A percentile compares a stretch with the other conserved stretches of the same genome.
Conservation (phyloP, 2,329 filamentous ascomycete genomes). For the Fusarium transvaalense region DNA sequence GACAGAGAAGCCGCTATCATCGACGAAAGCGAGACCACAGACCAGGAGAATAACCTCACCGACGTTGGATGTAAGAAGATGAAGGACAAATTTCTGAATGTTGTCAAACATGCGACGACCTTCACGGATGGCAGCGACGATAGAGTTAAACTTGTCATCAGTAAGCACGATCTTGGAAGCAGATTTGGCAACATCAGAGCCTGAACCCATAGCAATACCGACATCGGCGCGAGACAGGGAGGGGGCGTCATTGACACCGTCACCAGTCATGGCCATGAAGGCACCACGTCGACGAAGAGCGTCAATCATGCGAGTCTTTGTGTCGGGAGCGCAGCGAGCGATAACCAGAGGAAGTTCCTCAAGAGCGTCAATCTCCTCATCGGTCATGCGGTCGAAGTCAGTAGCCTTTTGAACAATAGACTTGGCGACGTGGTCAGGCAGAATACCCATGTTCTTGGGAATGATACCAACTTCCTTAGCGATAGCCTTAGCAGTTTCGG, state of each 20-base stretch:
- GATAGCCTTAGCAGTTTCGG: constrained; percentile 82
- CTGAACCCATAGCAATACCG: constrained; percentile 91
- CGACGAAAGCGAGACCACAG: constrained; percentile 85
- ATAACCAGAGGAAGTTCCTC: constrained; percentile 84
- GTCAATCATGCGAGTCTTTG: constrained; percentile 92
- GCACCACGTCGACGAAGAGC: constrained; percentile 81
- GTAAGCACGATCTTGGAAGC: constrained; percentile 85
- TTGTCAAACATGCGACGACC: constrained; percentile 89
- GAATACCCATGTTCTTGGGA: constrained; percentile 68
- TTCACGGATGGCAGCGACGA: constrained; percentile 85
- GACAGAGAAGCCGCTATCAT: constrained; percentile 77
- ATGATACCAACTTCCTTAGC: constrained; percentile 84
- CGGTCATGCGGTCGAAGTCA: constrained; percentile 82
- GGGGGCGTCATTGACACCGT: constrained; percentile 89
- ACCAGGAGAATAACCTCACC: constrained; percentile 86
- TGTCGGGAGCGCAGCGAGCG: constrained; percentile 85
- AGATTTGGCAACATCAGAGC: constrained; percentile 87
- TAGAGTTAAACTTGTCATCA: constrained; percentile 90
- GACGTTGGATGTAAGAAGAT: constrained; percentile 83
- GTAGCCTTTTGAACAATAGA: constrained; percentile 80
- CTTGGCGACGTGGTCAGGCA: constrained; percentile 73
- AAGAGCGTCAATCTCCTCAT: constrained; percentile 80
- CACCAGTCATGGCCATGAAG: constrained; percentile 89
- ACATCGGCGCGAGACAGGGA: constrained; percentile 85
- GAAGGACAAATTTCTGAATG: constrained; percentile 88